phyloP scores from a whole-genome alignment of 2,329 filamentous ascomycete genomes.

The Dactylellina drechsleri region DNA sequence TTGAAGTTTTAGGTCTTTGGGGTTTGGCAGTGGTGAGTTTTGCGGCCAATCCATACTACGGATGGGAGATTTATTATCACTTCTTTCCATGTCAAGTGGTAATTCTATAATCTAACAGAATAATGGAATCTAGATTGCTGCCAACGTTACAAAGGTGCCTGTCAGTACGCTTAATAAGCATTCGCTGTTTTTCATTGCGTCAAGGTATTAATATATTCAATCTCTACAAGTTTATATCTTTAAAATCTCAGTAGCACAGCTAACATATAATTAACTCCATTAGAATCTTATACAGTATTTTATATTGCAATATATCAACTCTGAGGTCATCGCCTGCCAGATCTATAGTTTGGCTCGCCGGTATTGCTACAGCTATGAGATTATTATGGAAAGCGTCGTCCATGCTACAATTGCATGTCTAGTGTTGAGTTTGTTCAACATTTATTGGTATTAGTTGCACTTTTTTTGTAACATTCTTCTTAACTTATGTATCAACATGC shows the following conservation, averaged over 20 bases:
- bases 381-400: constrained; percentile 18
- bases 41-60: too few species aligned
- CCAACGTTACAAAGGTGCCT: background rate
- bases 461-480: too few species aligned
- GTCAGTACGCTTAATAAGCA: background rate
- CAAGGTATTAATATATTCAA: background rate
- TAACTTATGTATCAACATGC: constrained; percentile 2
- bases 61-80: too few species aligned
- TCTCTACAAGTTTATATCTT: background rate
- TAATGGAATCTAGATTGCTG: background rate
- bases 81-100: background rate
- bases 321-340: background rate
- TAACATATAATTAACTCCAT: background rate
- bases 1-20: constrained; percentile 21
- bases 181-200: background rate
- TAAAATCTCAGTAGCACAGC: background rate
- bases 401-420: constrained; percentile 5
- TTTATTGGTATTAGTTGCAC: too few species aligned
- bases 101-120: background rate
- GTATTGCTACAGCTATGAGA: constrained; percentile 14
- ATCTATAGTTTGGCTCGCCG: constrained; percentile 23
- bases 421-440: background rate
- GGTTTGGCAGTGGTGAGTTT: constrained; percentile 24
- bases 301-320: constrained; percentile 26
- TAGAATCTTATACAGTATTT: constrained; percentile 19